A percentile compares a stretch with the other conserved stretches of the same genome.
These are phyloP conservation scores for Ascochyta fabae DNA, from an alignment of 2,329 filamentous ascomycete species.

Conservation along the genomic window DNA sequence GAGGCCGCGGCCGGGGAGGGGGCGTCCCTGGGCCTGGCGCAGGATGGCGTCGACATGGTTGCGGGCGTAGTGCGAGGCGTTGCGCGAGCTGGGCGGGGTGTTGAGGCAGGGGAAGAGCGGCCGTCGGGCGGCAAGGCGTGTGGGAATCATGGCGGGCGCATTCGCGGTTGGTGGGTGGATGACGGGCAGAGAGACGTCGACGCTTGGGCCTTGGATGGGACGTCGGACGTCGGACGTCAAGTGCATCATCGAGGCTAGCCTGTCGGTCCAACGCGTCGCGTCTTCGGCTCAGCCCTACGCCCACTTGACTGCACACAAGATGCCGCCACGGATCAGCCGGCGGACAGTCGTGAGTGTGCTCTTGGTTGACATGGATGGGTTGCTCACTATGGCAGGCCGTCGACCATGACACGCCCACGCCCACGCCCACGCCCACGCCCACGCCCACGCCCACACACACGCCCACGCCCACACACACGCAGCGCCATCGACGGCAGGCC, in stretches of 20 bases:
- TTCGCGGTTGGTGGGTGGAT: constrained; percentile 2
- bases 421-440: constrained; percentile 19
- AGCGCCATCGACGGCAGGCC: constrained; percentile 24
- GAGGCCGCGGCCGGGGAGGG: constrained; percentile 15
- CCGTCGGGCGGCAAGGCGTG: constrained; percentile 40
- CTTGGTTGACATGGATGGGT: too few species aligned
- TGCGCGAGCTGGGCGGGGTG: constrained; percentile 22
- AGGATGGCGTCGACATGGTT: constrained; percentile 24
- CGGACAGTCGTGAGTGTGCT: not conserved
- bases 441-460: too few species aligned
- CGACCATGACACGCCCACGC: constrained; percentile 24
- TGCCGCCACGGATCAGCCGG: constrained; percentile 16
- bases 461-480: constrained; percentile 23
- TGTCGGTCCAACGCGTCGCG: constrained; percentile 20
- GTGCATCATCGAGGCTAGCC: too few species aligned
- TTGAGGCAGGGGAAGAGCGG: constrained; percentile 41
- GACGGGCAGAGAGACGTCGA: too few species aligned
- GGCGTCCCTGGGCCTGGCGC: constrained; percentile 14
- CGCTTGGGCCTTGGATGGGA: not conserved
- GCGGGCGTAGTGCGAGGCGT: constrained; percentile 25
- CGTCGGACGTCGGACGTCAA: constrained; percentile 1
- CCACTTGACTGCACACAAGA: constrained; percentile 1
- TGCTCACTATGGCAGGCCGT: not conserved
- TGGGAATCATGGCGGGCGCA: constrained; percentile 37
- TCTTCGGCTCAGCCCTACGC: constrained; percentile 24